Evolutionary conservation across 2,329 filamentous ascomycete species (phyloP), one percentile per base, ranked within the genome.

Genomic region (Endoconidiophora laricicola): DNA sequence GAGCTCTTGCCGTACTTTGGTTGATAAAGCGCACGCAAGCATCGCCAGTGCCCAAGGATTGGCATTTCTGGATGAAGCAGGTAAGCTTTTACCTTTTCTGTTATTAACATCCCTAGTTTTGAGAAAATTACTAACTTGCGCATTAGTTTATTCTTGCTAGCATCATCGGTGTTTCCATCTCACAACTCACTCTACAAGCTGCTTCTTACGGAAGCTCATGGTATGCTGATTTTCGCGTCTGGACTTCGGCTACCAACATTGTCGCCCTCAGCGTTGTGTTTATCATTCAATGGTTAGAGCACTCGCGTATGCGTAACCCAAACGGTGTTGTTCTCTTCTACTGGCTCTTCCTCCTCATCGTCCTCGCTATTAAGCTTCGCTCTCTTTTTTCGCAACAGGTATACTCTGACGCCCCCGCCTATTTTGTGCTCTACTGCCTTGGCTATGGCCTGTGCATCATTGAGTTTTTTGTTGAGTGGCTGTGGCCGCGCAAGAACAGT

Each of bases 21-120:
- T 70, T 96, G 48, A 63, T 87, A 50, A 78, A 72, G 57, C 83
- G 77, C 65, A 81, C 79, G 60, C 73, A 76, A 48, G 70, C 79
- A 37, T 60, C 78, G 48, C 74, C 76, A 0, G 76, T 90, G 16
- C 69, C 75, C 56, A 93, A 86, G 71, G 83, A 93, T 63, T 86
- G 83, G 79, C 86, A 91, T 62, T 96, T 96, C 64, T 95, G 86
- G 71, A 69, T 79, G 9, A 98, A 98, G 66, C 72, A 95, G 76
- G 86, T 91, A 70, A 58, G 74, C 29, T 29, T 14, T 20, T 36
- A n/a, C 36, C 10, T 22, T 9, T 33, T 9, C 12, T 41, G 10
- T 39, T 7, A 39, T 39, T 12, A 20, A 14, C n/a, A 23, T 40
- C 37, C 36, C 36, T 22, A 4, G 9, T 16, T 33, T 44, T 12